Base-by-base conservation (phyloP, 228 moss, liverwort and hornwort genomes). In the Sphagnum magellanicum region DNA sequence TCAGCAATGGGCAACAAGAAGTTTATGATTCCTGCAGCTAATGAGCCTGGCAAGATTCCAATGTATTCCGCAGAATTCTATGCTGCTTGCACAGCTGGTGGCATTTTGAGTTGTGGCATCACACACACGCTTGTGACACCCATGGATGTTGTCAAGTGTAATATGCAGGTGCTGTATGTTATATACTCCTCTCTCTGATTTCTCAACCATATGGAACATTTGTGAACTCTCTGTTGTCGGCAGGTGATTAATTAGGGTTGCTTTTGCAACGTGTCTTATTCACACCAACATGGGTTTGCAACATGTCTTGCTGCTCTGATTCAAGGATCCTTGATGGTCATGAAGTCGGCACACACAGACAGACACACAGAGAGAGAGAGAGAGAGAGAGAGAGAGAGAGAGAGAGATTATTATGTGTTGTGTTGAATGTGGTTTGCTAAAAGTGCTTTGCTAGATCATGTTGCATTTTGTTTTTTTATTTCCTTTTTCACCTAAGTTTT, bases 111-210 rank as follows among this genome's bases (percentile, higher is more conserved):
- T 76, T 94, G 94, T 73, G 89, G 91, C 68, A 79, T 94, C 16
- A 89, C 89, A 0, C 89, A 93, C 73, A 89, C 76, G 16, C 79
- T 53, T 0, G 85, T 98, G 47, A 91, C 90, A 46, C 97, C 93
- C 67, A 63, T 98, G 59, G 93, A 87, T 71, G 82, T 91, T 12
- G 93, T 93, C 64, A 93, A 98, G 63, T 98, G 93, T 67, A 93
- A 98, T 50, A 83, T 98, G 83, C 91, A 98, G 90, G 95, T 95
- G 63, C 68, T 69, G 67, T 7, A 55, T 12, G 12, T 55, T 7
- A 55, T 7, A 32, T 32, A 32, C 32, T 32, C 32, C 32, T 55
- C 53, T 55, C 53, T 7, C 53, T 7, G 12, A 7, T 55, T 12
- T 55, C 12, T 8, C 53, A 8, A 8, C 53, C 8, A 7, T 55